Evolutionary conservation across 306 rosid genomes (phyloP).

Genomic region (Gillenia trifoliata): DNA sequence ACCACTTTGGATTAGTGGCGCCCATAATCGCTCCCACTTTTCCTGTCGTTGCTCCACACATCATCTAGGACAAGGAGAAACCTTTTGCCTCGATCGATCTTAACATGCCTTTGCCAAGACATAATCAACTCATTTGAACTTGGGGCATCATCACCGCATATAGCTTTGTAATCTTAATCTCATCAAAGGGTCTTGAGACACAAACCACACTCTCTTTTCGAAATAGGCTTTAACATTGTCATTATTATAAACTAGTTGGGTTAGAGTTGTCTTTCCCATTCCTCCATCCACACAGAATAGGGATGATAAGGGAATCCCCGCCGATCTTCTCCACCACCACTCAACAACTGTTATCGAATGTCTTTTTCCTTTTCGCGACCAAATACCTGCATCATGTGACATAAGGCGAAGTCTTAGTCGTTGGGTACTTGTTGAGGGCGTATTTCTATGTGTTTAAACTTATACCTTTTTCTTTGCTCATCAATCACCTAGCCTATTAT

Average conservation of each 20-base stretch:
- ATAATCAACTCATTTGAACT: background rate
- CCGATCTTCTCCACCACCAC: background rate
- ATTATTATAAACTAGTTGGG: background rate
- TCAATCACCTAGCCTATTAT: background rate
- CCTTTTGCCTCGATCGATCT: background rate
- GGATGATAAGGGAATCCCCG: background rate
- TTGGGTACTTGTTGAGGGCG: background rate
- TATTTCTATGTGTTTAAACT: background rate
- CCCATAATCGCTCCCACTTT: background rate
- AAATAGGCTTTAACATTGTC: background rate
- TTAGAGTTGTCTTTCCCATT: background rate
- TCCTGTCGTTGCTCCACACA: slow-evolving; percentile 2
- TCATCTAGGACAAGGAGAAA: slow-evolving; percentile 20
- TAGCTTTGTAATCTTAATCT: background rate
- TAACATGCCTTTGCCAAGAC: background rate
- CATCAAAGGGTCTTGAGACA: background rate
- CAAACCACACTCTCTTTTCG: background rate
- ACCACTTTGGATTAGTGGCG: background rate
- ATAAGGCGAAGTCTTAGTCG: background rate
- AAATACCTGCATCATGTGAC: background rate
- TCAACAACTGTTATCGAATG: background rate
- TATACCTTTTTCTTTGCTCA: background rate
- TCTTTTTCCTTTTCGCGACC: background rate
- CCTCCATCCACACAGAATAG: background rate
- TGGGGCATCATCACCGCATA: background rate